Conservation (phyloP, 2,329 filamentous ascomycete genomes). For the Ascochyta fabae region DNA sequence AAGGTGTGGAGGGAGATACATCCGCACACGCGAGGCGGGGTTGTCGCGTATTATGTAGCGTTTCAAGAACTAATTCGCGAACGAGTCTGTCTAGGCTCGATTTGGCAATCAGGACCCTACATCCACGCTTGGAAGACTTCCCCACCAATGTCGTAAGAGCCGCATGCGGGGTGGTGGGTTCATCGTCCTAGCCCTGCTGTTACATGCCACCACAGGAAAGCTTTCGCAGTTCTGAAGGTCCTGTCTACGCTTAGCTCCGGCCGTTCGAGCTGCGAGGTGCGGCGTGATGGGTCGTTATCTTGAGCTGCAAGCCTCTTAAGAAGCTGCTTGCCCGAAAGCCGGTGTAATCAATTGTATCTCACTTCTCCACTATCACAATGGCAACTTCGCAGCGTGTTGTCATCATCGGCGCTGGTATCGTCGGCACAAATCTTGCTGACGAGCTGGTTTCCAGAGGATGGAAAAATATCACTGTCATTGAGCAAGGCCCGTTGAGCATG, state of each 20-base stretch:
- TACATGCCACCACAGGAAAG: constrained; percentile 26
- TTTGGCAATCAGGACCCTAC: constrained; percentile 38
- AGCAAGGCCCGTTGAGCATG: constrained; percentile 68
- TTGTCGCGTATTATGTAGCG: constrained; percentile 30
- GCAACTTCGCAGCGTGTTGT: constrained; percentile 50
- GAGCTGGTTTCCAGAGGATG: constrained; percentile 69
- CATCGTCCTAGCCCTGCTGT: constrained; percentile 17
- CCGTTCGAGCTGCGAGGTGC: constrained; percentile 18
- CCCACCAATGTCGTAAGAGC: constrained; percentile 37
- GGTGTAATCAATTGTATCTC: constrained; percentile 3
- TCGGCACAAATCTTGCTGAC: constrained; percentile 68
- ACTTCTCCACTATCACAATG: constrained; percentile 22
- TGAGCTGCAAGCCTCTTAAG: constrained; percentile 14
- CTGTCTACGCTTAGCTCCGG: constrained; percentile 36
- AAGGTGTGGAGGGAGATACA: constrained; percentile 11
- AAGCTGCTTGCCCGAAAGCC: constrained; percentile 1
- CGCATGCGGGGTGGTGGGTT: constrained; percentile 32
- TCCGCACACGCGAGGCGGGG: constrained; percentile 35
- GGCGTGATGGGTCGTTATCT: constrained; percentile 33
- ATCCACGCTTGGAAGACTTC: constrained; percentile 29
- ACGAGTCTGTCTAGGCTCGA: constrained; percentile 26
- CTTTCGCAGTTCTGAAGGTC: constrained; percentile 30
- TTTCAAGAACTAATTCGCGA: constrained; percentile 18
- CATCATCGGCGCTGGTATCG: constrained; percentile 65
- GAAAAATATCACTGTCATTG: constrained; percentile 68